Base-by-base conservation (phyloP, 352 stramenopile genomes). In the Blastocystis sp. region DNA sequence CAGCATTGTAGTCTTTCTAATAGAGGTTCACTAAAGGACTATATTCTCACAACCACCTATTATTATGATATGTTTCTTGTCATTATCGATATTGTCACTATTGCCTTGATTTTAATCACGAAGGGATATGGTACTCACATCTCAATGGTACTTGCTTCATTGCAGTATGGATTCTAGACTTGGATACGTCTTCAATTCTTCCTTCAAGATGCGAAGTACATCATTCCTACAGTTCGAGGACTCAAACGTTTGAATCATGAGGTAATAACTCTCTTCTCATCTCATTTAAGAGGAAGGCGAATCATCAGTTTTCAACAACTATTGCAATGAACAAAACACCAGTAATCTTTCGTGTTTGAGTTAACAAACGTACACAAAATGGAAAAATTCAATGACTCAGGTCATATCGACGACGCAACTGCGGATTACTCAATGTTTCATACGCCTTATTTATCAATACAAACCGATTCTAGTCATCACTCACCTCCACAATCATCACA, bases 171-270 rank as follows among this genome's bases (percentile, higher is more conserved):
- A n/a, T 53, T 20, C 2, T 84, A 84, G 73, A 68, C 29, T 53
- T 84, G 73, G 73, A 20, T 84, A 29, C 73, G 73, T 47, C 47
- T 84, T 18, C 73, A 84, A n/a, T 41, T 68, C 6, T 47, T 84
- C 13, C 34, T 26, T 23, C 73, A 84, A 11, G 29, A 68, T 3
- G 29, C 29, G 11, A 84, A 84, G 56, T 84, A 84, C n/a, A 64
- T 84, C 29, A n/a, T 41, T 23, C 47, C 73, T 3, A 47, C 53
- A 15, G 20, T 84, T n/a, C 50, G 50, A 13, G 11, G 20, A 13
- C 20, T 59, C 20, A 59, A 34, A 34, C 29, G 29, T 34, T 62
- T 62, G 23, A 62, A 62, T 62, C 54, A 62, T 1, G 0, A 62
- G 23, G 54, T 23, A 62, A 23, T 23, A 23, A 62, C 23, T 1